Conservation (phyloP, 768 basidiomycete species). For the Pleurotus eryngii region DNA sequence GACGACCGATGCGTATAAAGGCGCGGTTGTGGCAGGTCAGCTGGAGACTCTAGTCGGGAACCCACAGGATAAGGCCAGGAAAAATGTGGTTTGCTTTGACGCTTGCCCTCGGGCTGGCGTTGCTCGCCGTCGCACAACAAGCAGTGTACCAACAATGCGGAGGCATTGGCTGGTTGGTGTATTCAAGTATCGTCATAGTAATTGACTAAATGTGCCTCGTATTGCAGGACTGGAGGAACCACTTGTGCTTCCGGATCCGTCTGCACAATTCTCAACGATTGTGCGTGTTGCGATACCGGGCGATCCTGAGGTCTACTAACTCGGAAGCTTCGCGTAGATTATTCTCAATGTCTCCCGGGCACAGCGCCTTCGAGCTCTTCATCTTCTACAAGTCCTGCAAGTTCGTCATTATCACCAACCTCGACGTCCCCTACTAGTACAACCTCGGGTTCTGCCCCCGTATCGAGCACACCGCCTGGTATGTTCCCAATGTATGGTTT, state of each 20-base stretch:
- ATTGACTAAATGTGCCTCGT: background rate
- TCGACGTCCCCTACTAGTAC: conserved; percentile 20
- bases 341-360: conserved; percentile 49
- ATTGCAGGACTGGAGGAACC: conserved; percentile 43
- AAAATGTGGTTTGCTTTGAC: conserved; percentile 13
- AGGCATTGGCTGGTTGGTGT: conserved; percentile 44
- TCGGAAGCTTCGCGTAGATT: conserved; percentile 26
- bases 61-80: background rate
- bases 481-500: conserved; percentile 15
- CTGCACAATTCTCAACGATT: conserved; percentile 43
- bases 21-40: background rate
- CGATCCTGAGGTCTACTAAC: background rate
- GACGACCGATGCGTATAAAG: background rate
- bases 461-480: conserved; percentile 18
- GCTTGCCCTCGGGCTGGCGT: conserved; percentile 20
- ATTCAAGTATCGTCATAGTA: background rate
- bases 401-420: conserved; percentile 15
- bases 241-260: conserved; percentile 42
- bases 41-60: background rate
- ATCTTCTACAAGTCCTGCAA: conserved; percentile 21
- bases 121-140: conserved; percentile 32
- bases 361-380: conserved; percentile 21
- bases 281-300: conserved; percentile 22
- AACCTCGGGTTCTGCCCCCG: conserved; percentile 16
- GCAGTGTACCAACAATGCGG: conserved; percentile 45